phyloP scores from a whole-genome alignment of 1,139 yeast species.

The Hanseniaspora sp. region DNA sequence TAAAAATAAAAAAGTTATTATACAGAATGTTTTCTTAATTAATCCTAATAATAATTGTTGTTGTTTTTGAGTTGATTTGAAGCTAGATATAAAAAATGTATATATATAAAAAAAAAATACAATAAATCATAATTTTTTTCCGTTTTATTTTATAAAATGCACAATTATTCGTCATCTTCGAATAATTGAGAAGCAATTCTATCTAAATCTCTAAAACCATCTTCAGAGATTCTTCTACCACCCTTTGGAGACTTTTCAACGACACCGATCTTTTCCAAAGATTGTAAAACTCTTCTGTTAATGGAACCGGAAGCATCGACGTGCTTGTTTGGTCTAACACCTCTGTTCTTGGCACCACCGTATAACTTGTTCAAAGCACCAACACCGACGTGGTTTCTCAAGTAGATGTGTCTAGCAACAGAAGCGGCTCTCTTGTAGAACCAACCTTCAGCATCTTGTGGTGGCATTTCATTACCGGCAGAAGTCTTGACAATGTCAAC shows the following conservation, averaged over 20 bases:
- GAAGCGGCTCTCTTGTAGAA: conserved; percentile 99
- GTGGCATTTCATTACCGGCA: conserved; percentile 98
- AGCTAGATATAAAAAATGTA: conserved; percentile 20
- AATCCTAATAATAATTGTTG: conserved; percentile 8
- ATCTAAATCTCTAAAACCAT: conserved; percentile 99
- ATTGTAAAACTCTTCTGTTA: conserved; percentile 97
- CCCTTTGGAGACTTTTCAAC: conserved; percentile 95
- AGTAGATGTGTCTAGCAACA: conserved; percentile 99
- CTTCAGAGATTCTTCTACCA: conserved; percentile 98
- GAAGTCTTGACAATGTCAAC: conserved; percentile 99
- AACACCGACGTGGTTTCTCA: conserved; percentile 98
- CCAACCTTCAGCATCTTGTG: conserved; percentile 99
- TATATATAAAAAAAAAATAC: conserved; percentile 9
- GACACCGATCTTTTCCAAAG: conserved; percentile 96
- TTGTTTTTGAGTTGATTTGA: conserved; percentile 17
- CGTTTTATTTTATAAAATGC: conserved; percentile 1
- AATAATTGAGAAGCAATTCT: conserved; percentile 99
- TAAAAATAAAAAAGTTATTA: not conserved
- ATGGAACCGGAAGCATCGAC: conserved; percentile 97
- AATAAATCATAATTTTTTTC: not conserved
- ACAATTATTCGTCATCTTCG: conserved; percentile 38
- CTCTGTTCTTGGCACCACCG: conserved; percentile 99
- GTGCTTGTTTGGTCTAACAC: conserved; percentile 98
- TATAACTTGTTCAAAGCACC: conserved; percentile 97
- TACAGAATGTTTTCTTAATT: not conserved